phyloP scores from a whole-genome alignment of 2,329 filamentous ascomycete species.

The Colletotrichum sp. region DNA sequence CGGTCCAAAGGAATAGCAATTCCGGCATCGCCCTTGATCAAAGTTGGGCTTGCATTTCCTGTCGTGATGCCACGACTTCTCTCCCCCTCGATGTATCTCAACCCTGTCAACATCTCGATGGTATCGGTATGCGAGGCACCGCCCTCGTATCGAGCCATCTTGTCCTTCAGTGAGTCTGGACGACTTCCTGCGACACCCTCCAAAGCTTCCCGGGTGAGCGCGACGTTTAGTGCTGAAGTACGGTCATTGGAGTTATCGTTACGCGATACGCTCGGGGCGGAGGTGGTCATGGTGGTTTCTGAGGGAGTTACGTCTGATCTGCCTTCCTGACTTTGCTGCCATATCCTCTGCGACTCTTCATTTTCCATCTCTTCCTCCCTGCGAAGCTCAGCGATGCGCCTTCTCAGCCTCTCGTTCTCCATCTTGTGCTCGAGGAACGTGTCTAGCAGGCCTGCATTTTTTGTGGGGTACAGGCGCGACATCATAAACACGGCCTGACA shows the following conservation, averaged over 20 bases:
- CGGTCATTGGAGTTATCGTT: slow-evolving; percentile 71
- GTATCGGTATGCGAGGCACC: slow-evolving; percentile 75
- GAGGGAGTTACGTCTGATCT: slow-evolving; percentile 59
- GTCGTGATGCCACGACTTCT: slow-evolving; percentile 87
- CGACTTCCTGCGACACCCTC: slow-evolving; percentile 72
- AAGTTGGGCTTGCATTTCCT: slow-evolving; percentile 77
- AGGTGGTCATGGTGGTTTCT: slow-evolving; percentile 45
- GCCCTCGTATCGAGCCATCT: slow-evolving; percentile 83
- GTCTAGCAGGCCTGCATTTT: slow-evolving; percentile 83
- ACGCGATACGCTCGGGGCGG: slow-evolving; percentile 27
- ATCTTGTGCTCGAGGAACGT: slow-evolving; percentile 97
- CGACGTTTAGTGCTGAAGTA: slow-evolving; percentile 62
- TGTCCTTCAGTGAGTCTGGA: slow-evolving; percentile 80
- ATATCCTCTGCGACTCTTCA: slow-evolving; percentile 68
- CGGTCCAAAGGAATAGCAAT: slow-evolving; percentile 84
- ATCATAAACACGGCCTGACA: slow-evolving; percentile 95
- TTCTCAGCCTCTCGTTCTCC: slow-evolving; percentile 86
- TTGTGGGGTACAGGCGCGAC: slow-evolving; percentile 87
- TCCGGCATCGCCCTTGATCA: slow-evolving; percentile 85
- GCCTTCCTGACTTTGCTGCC: slow-evolving; percentile 62
- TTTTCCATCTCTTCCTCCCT: slow-evolving; percentile 84
- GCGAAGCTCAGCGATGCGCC: slow-evolving; percentile 84
- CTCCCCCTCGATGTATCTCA: slow-evolving; percentile 88
- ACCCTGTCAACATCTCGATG: slow-evolving; percentile 91
- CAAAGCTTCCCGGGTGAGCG: slow-evolving; percentile 80